Conservation (phyloP, 495 filamentous ascomycete genomes). For the Pyrenopolyporus hunteri region DNA sequence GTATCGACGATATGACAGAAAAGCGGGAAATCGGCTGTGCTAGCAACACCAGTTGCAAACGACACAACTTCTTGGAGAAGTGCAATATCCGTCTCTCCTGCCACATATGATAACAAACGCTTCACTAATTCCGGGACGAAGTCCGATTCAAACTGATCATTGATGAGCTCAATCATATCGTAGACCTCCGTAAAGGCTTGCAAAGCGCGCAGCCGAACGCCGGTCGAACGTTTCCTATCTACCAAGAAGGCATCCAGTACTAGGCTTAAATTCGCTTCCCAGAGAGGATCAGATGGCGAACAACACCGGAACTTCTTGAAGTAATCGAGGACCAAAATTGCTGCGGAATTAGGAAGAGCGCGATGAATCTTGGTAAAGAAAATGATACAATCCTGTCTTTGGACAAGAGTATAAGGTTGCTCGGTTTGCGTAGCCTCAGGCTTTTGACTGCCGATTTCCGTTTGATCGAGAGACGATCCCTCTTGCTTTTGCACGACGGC, state of each 20-base stretch:
- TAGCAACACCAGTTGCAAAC: slow-evolving; percentile 58
- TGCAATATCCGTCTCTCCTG: slow-evolving; percentile 59
- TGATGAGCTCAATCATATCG: slow-evolving; percentile 61
- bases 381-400: slow-evolving; percentile 66
- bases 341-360: slow-evolving; percentile 64
- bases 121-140: slow-evolving; percentile 50
- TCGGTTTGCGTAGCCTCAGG: slow-evolving; percentile 22
- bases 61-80: slow-evolving; percentile 58
- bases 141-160: slow-evolving; percentile 55
- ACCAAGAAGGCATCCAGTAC: slow-evolving; percentile 71
- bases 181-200: slow-evolving; percentile 72
- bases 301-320: slow-evolving; percentile 68
- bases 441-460: slow-evolving; percentile 6
- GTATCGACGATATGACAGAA: slow-evolving; percentile 61
- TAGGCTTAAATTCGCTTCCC: slow-evolving; percentile 66
- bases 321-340: slow-evolving; percentile 62
- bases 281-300: slow-evolving; percentile 71
- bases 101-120: slow-evolving; percentile 56
- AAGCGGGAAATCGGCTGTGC: slow-evolving; percentile 51
- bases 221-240: slow-evolving; percentile 64
- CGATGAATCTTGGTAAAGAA: slow-evolving; percentile 70
- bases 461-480: background rate
- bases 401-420: slow-evolving; percentile 53
- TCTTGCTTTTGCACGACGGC: slow-evolving; percentile 58
- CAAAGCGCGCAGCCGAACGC: slow-evolving; percentile 71